Evolutionary conservation across 257 asterid species (phyloP).

Genomic region (Capsicum chinense): DNA sequence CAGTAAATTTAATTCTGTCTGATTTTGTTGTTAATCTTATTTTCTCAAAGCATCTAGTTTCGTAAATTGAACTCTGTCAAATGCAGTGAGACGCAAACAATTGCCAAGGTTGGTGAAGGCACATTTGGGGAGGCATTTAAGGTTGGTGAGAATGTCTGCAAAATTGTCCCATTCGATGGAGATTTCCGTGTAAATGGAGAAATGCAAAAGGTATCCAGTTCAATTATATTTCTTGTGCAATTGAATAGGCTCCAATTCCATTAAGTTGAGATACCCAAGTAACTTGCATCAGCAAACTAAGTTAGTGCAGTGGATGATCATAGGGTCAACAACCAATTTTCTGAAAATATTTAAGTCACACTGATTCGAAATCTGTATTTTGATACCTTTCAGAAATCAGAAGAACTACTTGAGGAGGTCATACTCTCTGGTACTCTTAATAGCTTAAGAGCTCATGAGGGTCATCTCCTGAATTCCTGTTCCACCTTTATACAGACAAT

Average conservation of each 20-base stretch:
- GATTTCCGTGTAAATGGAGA: slow-evolving; percentile 82
- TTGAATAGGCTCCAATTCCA: not conserved
- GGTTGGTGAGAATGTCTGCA: slow-evolving; percentile 80
- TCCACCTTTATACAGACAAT: slow-evolving; percentile 74
- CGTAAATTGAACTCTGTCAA: slow-evolving; percentile 33
- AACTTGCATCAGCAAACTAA: not conserved
- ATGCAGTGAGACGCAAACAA: slow-evolving; percentile 59
- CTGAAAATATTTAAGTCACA: slow-evolving; percentile 27
- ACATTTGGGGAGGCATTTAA: slow-evolving; percentile 97
- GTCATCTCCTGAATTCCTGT: slow-evolving; percentile 65
- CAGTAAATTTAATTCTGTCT: not conserved
- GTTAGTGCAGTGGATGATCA: not conserved
- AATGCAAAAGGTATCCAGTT: slow-evolving; percentile 71
- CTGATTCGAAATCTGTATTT: slow-evolving; percentile 36
- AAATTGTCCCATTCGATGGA: slow-evolving; percentile 95
- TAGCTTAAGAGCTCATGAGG: slow-evolving; percentile 60
- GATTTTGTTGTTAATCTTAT: slow-evolving; percentile 8
- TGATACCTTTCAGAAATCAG: slow-evolving; percentile 71
- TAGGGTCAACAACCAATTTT: not conserved
- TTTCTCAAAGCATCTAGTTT: slow-evolving; percentile 22
- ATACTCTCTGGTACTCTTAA: slow-evolving; percentile 89
- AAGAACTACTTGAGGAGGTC: slow-evolving; percentile 93
- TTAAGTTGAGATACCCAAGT: not conserved
- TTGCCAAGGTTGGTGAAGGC: slow-evolving; percentile 90
- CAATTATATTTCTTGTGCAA: not conserved